Conservation (phyloP, 441 rosid species). For the Erodium texanum region DNA sequence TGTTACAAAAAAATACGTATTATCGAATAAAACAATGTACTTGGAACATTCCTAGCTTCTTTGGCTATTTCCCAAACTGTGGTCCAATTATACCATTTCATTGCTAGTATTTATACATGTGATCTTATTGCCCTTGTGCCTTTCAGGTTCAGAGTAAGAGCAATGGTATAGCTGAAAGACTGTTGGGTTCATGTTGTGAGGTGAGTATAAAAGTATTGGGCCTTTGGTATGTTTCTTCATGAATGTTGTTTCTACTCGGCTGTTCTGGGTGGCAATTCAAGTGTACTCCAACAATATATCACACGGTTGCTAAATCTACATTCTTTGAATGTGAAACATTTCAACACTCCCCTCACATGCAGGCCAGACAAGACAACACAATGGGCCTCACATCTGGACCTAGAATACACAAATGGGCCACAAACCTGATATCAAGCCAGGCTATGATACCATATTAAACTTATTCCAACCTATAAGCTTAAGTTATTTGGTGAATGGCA, state of each 20-base stretch:
- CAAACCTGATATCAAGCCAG: no score
- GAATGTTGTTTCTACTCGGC: not conserved
- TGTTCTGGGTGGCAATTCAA: no score
- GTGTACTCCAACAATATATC: no score
- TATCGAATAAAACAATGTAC: not conserved
- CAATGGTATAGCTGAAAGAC: conserved; percentile 55
- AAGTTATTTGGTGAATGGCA: no score
- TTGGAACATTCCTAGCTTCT: not conserved
- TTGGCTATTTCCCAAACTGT: not conserved
- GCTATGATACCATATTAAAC: no score
- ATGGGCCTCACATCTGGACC: no score
- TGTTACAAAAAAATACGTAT: not conserved
- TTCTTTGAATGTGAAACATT: not conserved
- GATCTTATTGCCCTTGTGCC: conserved; percentile 21
- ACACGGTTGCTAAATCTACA: no score
- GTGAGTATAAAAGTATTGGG: conserved; percentile 32
- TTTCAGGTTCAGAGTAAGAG: conserved; percentile 47
- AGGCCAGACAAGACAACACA: no score
- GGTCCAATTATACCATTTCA: not conserved
- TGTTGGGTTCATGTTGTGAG: conserved; percentile 75
- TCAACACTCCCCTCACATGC: no score
- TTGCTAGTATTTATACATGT: conserved; percentile 16
- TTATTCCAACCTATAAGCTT: not conserved
- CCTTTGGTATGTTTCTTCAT: not conserved
- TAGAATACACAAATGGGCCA: no score